These are phyloP conservation scores for Notholithocarpus densiflorus DNA, from an alignment of 306 rosid genomes.

Conservation along the genomic window DNA sequence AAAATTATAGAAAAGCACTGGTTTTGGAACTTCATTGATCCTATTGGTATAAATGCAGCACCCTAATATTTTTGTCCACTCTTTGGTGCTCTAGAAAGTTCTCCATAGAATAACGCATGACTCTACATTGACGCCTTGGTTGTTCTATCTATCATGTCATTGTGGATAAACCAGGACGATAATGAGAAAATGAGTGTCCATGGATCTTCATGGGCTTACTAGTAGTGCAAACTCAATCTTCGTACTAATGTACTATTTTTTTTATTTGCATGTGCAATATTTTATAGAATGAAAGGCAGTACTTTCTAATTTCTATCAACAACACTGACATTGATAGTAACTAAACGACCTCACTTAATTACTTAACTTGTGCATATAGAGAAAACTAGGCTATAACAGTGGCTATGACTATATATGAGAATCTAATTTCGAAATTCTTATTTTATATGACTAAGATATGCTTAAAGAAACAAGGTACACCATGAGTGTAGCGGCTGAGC, in stretches of 20 bases:
- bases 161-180: neutral
- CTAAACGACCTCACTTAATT: neutral
- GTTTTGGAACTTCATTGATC: too few species aligned
- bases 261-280: neutral
- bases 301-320: neutral
- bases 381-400: too few species aligned
- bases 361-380: too few species aligned
- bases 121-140: too few species aligned
- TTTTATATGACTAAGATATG: neutral
- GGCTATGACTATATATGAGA: neutral
- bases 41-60: too few species aligned
- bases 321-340: neutral
- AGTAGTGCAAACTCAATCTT: neutral
- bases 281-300: neutral
- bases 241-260: neutral
- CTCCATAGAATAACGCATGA: too few species aligned
- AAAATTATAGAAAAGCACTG: too few species aligned
- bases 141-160: neutral
- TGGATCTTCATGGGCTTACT: neutral
- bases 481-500: too few species aligned
- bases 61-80: too few species aligned
- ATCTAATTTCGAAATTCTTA: neutral
- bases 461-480: neutral
- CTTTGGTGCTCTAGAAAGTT: too few species aligned
- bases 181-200: neutral